These are phyloP conservation scores for Coprinopsis strossmayeri DNA, from an alignment of 768 basidiomycete genomes.

Conservation along the genomic window DNA sequence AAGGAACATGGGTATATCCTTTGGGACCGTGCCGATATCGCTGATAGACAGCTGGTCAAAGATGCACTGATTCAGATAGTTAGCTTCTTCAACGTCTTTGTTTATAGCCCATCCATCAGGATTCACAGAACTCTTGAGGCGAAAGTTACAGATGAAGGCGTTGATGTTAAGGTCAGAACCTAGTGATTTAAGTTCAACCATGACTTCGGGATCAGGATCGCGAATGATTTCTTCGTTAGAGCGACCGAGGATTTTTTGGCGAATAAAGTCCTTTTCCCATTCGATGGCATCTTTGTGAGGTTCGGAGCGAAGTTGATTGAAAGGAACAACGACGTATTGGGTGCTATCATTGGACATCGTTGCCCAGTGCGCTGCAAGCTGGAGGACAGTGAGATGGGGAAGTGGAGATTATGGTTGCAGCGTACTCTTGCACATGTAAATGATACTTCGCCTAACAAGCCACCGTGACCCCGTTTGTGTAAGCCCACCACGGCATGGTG, in stretches of 20 bases:
- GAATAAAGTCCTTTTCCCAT: constrained; percentile 25
- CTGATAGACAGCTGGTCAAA: constrained; percentile 32
- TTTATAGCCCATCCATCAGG: constrained; percentile 17
- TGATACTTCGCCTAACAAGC: constrained; percentile 28
- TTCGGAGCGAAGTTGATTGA: constrained; percentile 32
- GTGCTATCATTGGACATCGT: constrained; percentile 28
- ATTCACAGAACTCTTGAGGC: constrained; percentile 11
- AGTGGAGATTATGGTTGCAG: constrained; percentile 1
- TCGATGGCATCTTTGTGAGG: constrained; percentile 18
- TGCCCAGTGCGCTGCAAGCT: constrained; percentile 34
- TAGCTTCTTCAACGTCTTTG: constrained; percentile 33
- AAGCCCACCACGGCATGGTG: constrained; percentile 34
- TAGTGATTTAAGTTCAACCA: constrained; percentile 11
- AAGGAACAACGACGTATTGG: constrained; percentile 31
- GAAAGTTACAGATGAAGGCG: constrained; percentile 38
- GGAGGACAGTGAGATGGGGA: neutral
- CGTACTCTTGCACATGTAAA: constrained; percentile 30
- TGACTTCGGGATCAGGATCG: constrained; percentile 16
- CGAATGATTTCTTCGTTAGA: constrained; percentile 23
- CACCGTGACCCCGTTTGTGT: constrained; percentile 30
- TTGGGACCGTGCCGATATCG: constrained; percentile 16
- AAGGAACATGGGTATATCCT: constrained; percentile 21
- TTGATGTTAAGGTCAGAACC: constrained; percentile 41
- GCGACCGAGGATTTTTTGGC: constrained; percentile 21
- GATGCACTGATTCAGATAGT: constrained; percentile 31